Evolutionary conservation across 2,329 filamentous ascomycete genomes (phyloP).

Genomic region (Diaporthe longicolla): DNA sequence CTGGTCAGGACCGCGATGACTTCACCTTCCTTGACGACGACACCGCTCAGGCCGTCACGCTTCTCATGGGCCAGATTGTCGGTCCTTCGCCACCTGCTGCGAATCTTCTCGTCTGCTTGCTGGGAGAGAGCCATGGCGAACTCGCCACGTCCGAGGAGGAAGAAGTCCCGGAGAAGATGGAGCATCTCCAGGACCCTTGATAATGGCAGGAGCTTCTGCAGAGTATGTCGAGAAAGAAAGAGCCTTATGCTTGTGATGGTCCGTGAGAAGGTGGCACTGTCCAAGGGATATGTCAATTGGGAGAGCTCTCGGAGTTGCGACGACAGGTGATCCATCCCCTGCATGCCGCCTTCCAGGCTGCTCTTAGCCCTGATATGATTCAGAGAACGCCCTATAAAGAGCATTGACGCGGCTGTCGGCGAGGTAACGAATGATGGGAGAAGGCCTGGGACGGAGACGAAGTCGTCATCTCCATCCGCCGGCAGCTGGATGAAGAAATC

Average conservation of each 20-base stretch:
- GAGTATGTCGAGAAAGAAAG: slow-evolving; percentile 85
- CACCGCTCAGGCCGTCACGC: slow-evolving; percentile 70
- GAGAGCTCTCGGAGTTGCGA: slow-evolving; percentile 79
- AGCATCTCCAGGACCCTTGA: slow-evolving; percentile 83
- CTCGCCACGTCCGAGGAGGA: slow-evolving; percentile 88
- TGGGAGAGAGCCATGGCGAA: slow-evolving; percentile 90
- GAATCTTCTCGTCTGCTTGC: slow-evolving; percentile 85
- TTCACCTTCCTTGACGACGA: slow-evolving; percentile 89
- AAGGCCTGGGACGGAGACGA: slow-evolving; percentile 69
- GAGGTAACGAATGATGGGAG: slow-evolving; percentile 85
- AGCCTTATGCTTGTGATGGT: slow-evolving; percentile 83
- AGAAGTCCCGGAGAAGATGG: slow-evolving; percentile 85
- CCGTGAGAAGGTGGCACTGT: slow-evolving; percentile 76
- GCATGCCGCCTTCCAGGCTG: slow-evolving; percentile 58
- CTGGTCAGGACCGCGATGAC: slow-evolving; percentile 81
- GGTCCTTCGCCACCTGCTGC: slow-evolving; percentile 78
- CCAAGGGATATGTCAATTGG: slow-evolving; percentile 79
- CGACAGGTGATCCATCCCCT: slow-evolving; percentile 73
- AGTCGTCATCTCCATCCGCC: slow-evolving; percentile 65
- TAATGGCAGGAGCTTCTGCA: slow-evolving; percentile 86
- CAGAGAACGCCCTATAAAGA: slow-evolving; percentile 91
- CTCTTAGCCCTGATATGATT: slow-evolving; percentile 81
- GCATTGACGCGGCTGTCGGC: slow-evolving; percentile 82
- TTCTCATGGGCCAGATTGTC: slow-evolving; percentile 71
- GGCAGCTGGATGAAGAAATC: slow-evolving; percentile 86